phyloP scores from a whole-genome alignment of 441 rosid species.

The Sinapis alba region DNA sequence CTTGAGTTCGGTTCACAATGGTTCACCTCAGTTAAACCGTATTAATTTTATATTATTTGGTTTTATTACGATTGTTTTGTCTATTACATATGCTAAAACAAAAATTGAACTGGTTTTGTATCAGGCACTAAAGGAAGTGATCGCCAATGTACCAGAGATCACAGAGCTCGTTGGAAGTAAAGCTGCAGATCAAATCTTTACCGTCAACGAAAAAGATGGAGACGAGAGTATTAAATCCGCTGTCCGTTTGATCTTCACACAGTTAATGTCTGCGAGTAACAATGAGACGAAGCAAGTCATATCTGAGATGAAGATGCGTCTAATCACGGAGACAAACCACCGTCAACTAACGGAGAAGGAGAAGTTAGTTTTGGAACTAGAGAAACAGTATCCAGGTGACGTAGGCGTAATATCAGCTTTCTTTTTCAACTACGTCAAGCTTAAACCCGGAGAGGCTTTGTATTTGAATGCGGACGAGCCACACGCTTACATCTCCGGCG shows the following conservation, averaged over 20 bases:
- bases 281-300: conserved; percentile 55
- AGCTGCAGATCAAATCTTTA: conserved; percentile 50
- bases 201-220: conserved; percentile 47
- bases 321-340: conserved; percentile 49
- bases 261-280: conserved; percentile 68
- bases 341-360: conserved; percentile 46
- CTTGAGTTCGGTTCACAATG: not conserved
- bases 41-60: not conserved
- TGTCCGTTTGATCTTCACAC: conserved; percentile 72
- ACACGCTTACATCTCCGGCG: conserved; percentile 48
- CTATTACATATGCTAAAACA: not conserved
- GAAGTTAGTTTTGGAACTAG: conserved; percentile 39
- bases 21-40: not conserved
- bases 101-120: conserved; percentile 11
- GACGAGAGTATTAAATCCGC: conserved; percentile 55
- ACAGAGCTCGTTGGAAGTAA: conserved; percentile 67
- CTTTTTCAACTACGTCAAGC: conserved; percentile 46
- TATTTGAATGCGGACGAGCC: conserved; percentile 46
- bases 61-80: not conserved
- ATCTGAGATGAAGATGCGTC: conserved; percentile 60
- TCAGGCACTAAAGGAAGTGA: conserved; percentile 84
- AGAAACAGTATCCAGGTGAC: conserved; percentile 46
- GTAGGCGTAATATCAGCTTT: conserved; percentile 48
- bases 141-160: conserved; percentile 76
- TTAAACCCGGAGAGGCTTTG: conserved; percentile 47